Percentiles rank a stretch among this genome's conserved stretches.
phyloP scores from a whole-genome alignment of 495 filamentous ascomycete species.

The Penicillium lagena region DNA sequence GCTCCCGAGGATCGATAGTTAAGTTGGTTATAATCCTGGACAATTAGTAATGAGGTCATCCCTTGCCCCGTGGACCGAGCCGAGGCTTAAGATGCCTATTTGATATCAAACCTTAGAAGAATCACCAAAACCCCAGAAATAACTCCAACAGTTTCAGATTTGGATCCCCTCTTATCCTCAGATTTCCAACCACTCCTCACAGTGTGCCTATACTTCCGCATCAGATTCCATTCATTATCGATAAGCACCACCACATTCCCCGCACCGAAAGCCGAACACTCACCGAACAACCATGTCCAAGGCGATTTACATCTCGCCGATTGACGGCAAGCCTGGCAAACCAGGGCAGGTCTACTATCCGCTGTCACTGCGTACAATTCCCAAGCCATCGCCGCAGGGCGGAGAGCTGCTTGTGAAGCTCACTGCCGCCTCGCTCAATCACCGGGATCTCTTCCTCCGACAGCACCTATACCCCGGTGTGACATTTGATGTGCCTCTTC shows the following conservation, averaged over 20 bases:
- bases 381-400: constrained; percentile 53
- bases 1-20: neutral
- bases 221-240: constrained; percentile 3
- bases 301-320: constrained; percentile 41
- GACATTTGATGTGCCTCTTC: constrained; percentile 66
- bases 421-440: constrained; percentile 76
- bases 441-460: constrained; percentile 87
- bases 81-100: no score
- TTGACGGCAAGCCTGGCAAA: constrained; percentile 61
- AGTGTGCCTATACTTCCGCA: no score
- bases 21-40: neutral
- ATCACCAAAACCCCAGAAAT: no score
- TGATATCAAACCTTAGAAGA: no score
- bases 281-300: constrained; percentile 42
- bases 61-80: constrained; percentile 4
- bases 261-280: constrained; percentile 6
- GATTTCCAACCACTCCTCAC: no score
- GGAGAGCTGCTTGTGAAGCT: constrained; percentile 63
- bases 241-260: constrained; percentile 12
- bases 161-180: no score
- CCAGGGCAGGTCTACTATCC: constrained; percentile 78
- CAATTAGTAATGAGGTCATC: constrained; percentile 3
- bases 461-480: constrained; percentile 84
- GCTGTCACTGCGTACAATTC: constrained; percentile 53
- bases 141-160: no score